Evolutionary conservation across 192 early-diverging fungal genomes (phyloP).

Genomic region (Rhizophagus clarus): DNA sequence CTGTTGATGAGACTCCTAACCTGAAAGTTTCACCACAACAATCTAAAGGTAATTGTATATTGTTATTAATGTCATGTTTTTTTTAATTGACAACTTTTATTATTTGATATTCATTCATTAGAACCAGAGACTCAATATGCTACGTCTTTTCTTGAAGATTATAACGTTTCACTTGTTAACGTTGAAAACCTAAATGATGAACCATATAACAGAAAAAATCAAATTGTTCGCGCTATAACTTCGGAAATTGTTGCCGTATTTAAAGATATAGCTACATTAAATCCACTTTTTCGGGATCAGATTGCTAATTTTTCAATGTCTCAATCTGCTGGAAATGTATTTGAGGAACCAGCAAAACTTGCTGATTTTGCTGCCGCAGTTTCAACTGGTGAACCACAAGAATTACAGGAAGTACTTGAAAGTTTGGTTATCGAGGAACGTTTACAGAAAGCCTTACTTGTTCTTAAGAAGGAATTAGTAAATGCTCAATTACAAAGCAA

Average conservation of each 20-base stretch:
- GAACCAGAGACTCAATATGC: conserved; percentile 41
- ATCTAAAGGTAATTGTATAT: not conserved
- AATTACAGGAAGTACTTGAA: conserved; percentile 93
- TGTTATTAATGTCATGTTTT: not conserved
- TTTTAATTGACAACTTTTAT: not conserved
- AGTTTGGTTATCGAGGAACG: conserved; percentile 86
- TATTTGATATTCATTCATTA: not conserved
- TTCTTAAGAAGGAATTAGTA: conserved; percentile 96
- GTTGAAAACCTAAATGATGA: conserved; percentile 88
- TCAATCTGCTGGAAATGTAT: conserved; percentile 92
- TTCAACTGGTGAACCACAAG: conserved; percentile 87
- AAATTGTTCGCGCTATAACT: conserved; percentile 87
- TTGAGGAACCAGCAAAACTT: conserved; percentile 91
- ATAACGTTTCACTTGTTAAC: conserved; percentile 81
- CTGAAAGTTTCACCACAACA: not conserved
- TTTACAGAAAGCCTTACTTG: conserved; percentile 87
- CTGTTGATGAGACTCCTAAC: conserved; percentile 24
- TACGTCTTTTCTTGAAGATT: conserved; percentile 62
- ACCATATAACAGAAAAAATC: conserved; percentile 83
- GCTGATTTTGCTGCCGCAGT: conserved; percentile 98
- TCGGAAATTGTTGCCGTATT: conserved; percentile 95
- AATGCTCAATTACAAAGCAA: conserved; percentile 98
- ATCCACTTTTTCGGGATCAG: conserved; percentile 97
- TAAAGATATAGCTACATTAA: conserved; percentile 93
- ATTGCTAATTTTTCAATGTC: conserved; percentile 96